These are phyloP conservation scores for Tardiomyces digboiensis DNA, from an alignment of 1,139 yeast genomes.

Conservation along the genomic window DNA sequence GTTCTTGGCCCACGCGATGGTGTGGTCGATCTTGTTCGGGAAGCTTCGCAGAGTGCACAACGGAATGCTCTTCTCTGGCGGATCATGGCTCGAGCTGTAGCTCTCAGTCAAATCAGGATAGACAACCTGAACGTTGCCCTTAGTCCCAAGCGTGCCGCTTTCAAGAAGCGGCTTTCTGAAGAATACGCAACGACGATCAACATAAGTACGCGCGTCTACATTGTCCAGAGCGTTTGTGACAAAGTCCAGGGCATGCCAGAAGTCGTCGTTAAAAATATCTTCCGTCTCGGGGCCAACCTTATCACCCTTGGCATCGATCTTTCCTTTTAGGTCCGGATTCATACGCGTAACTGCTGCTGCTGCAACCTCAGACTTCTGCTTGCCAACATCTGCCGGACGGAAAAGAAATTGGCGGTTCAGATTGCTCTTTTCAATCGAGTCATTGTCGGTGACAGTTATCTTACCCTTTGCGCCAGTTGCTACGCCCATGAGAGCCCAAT, in stretches of 20 bases:
- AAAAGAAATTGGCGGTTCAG: conserved; percentile 93
- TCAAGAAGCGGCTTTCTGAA: conserved; percentile 87
- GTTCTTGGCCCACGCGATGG: conserved; percentile 98
- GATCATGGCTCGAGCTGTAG: conserved; percentile 94
- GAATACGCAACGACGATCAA: conserved; percentile 93
- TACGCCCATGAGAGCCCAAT: conserved; percentile 96
- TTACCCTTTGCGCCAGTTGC: conserved; percentile 89
- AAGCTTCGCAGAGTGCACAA: conserved; percentile 93
- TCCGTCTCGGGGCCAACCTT: conserved; percentile 95
- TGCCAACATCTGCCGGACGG: conserved; percentile 91
- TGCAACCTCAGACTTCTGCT: conserved; percentile 84
- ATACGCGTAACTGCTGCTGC: conserved; percentile 72
- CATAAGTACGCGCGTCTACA: conserved; percentile 96
- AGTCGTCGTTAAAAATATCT: conserved; percentile 71
- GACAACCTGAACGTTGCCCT: conserved; percentile 96
- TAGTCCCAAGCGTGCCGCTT: conserved; percentile 96
- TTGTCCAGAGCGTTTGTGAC: conserved; percentile 97
- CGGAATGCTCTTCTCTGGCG: conserved; percentile 97
- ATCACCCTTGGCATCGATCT: conserved; percentile 67
- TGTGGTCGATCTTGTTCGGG: conserved; percentile 97
- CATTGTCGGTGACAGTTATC: conserved; percentile 85
- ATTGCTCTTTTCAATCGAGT: conserved; percentile 90
- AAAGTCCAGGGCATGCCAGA: conserved; percentile 76
- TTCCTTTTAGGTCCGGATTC: conserved; percentile 77
- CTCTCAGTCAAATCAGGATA: conserved; percentile 91